Percentiles rank a stretch among this genome's conserved stretches.
Conservation (phyloP, 257 asterid genomes). For the Ophiorrhiza pumila region DNA sequence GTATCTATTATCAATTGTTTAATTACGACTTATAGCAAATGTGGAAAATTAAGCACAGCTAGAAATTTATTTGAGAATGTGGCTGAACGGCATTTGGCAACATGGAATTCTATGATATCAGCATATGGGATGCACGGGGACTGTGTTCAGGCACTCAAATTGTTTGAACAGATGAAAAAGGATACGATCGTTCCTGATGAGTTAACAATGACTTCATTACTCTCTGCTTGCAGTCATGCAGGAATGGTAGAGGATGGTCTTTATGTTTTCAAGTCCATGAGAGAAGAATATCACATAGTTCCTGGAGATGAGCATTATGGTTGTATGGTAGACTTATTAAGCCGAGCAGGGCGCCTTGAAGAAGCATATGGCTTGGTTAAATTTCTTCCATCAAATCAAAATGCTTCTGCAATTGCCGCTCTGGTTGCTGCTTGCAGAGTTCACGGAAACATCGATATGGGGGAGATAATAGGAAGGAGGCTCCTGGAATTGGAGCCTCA, state of each 20-base stretch:
- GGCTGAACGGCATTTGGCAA: slow-evolving; percentile 28
- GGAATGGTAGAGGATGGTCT: slow-evolving; percentile 49
- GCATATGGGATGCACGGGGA: slow-evolving; percentile 58
- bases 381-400: slow-evolving; percentile 24
- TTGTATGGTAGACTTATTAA: slow-evolving; percentile 55
- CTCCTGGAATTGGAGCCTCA: slow-evolving; percentile 41
- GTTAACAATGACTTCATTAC: slow-evolving; percentile 46
- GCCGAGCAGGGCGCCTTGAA: slow-evolving; percentile 54
- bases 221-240: slow-evolving; percentile 62
- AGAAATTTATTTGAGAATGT: slow-evolving; percentile 38
- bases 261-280: slow-evolving; percentile 38
- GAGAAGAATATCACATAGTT: slow-evolving; percentile 32
- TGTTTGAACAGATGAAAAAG: slow-evolving; percentile 39
- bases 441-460: slow-evolving; percentile 40
- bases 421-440: slow-evolving; percentile 53
- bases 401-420: slow-evolving; percentile 40
- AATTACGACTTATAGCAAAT: slow-evolving; percentile 48
- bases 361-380: slow-evolving; percentile 43
- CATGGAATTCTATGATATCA: slow-evolving; percentile 64
- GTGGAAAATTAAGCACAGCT: slow-evolving; percentile 38
- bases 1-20: slow-evolving; percentile 39
- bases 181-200: slow-evolving; percentile 36
- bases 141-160: slow-evolving; percentile 32
- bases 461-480: slow-evolving; percentile 42
- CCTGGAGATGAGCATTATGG: slow-evolving; percentile 63